Conservation (phyloP, 495 filamentous ascomycete species). For the Aspergillus carlsbadensis region DNA sequence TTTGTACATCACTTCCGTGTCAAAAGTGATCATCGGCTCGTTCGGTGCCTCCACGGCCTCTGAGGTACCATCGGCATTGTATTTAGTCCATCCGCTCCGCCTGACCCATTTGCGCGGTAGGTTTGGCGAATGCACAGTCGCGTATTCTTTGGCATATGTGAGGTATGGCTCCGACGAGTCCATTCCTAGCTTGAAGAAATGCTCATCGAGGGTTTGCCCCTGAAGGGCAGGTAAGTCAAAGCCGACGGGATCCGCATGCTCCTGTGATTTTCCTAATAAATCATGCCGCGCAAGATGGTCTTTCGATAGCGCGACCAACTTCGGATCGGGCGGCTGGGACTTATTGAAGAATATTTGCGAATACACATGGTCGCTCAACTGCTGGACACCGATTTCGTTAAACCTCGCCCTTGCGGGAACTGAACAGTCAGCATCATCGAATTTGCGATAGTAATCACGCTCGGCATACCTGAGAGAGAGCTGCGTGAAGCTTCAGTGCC, state of each 20-base stretch:
- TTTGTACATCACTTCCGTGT: constrained; percentile 97
- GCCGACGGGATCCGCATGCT: constrained; percentile 68
- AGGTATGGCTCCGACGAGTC: constrained; percentile 90
- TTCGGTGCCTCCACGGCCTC: constrained; percentile 74
- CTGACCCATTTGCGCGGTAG: constrained; percentile 78
- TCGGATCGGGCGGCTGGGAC: constrained; percentile 55
- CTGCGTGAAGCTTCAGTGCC: constrained; percentile 7
- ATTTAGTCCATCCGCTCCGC: constrained; percentile 92
- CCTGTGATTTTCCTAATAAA: constrained; percentile 85
- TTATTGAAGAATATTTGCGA: constrained; percentile 75
- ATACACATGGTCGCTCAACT: constrained; percentile 78
- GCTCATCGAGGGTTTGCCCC: constrained; percentile 83
- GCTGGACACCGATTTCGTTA: constrained; percentile 94
- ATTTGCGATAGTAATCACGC: neutral
- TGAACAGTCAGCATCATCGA: constrained; percentile 31
- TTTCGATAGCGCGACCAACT: constrained; percentile 74
- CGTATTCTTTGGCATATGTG: constrained; percentile 69
- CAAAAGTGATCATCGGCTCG: constrained; percentile 83
- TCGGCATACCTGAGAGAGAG: constrained; percentile 40
- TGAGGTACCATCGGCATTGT: constrained; percentile 66
- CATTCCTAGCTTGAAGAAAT: constrained; percentile 88
- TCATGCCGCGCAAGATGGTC: constrained; percentile 86
- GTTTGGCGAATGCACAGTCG: constrained; percentile 60
- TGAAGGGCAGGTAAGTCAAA: constrained; percentile 83
- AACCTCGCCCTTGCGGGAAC: constrained; percentile 64